Evolutionary conservation across 2,329 filamentous ascomycete species (phyloP).

Genomic region (Diaporthe sp.): DNA sequence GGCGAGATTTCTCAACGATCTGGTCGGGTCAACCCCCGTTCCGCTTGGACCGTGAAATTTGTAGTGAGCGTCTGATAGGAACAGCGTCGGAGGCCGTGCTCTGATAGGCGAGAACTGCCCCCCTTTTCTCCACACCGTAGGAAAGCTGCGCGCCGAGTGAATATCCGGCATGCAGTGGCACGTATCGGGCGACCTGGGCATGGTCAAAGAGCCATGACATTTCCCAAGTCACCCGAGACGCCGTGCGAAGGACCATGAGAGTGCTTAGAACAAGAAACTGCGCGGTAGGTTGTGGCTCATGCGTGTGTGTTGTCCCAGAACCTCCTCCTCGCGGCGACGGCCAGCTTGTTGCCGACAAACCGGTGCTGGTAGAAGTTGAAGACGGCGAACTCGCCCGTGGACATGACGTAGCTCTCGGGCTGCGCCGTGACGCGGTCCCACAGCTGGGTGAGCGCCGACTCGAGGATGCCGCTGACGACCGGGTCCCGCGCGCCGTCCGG

Average conservation of each 20-base stretch:
- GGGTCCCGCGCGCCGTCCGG: slow-evolving; percentile 73
- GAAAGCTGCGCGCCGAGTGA: neutral
- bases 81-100: neutral
- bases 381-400: slow-evolving; percentile 81
- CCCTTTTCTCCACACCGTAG: neutral
- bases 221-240: neutral
- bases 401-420: slow-evolving; percentile 79
- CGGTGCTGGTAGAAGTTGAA: slow-evolving; percentile 86
- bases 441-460: slow-evolving; percentile 70
- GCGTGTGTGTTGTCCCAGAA: slow-evolving; percentile 63
- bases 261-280: neutral
- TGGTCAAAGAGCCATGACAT: neutral
- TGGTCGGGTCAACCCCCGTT: neutral
- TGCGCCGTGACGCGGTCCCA: slow-evolving; percentile 75
- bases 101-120: neutral
- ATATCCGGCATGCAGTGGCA: neutral
- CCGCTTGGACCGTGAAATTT: neutral
- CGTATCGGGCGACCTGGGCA: neutral
- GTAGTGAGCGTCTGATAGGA: slow-evolving; percentile 6
- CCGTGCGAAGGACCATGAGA: neutral
- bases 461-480: slow-evolving; percentile 71
- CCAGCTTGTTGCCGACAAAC: slow-evolving; percentile 65
- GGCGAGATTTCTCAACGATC: neutral
- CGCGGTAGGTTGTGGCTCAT: slow-evolving; percentile 37
- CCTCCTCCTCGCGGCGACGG: slow-evolving; percentile 58